Percentiles rank a stretch among this genome's conserved stretches.
Evolutionary conservation across 2,329 filamentous ascomycete genomes (phyloP).

Genomic region (Exophiala oligosperma): DNA sequence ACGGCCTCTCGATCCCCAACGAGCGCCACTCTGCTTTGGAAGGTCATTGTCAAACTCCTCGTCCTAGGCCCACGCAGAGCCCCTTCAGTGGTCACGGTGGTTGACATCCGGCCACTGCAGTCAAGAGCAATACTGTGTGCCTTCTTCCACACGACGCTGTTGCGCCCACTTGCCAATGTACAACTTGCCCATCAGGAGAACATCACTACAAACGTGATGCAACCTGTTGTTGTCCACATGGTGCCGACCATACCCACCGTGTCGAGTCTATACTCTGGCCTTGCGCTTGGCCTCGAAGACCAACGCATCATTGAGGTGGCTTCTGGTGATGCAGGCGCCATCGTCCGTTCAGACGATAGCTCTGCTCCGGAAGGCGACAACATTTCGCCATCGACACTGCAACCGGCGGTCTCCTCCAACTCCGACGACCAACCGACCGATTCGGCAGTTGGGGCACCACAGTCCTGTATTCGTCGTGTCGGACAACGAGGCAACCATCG

Average conservation of each 20-base stretch:
- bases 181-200: not conserved
- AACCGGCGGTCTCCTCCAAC: not conserved
- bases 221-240: not conserved
- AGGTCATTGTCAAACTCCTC: not conserved
- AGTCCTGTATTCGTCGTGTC: too few species aligned
- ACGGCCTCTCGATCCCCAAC: not conserved
- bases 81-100: not conserved
- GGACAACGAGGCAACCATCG: too few species aligned
- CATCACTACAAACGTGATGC: not conserved
- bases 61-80: not conserved
- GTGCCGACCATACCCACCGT: not conserved
- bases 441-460: too few species aligned
- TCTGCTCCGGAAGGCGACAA: too few species aligned
- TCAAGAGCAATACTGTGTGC: not conserved
- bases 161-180: not conserved
- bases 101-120: not conserved
- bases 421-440: too few species aligned
- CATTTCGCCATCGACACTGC: not conserved
- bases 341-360: not conserved
- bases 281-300: not conserved
- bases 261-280: not conserved
- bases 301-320: not conserved
- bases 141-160: not conserved
- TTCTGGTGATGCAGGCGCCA: not conserved
- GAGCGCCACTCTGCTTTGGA: not conserved